Conservation (phyloP, 2,329 filamentous ascomycete genomes). For the Fusarium longipes region DNA sequence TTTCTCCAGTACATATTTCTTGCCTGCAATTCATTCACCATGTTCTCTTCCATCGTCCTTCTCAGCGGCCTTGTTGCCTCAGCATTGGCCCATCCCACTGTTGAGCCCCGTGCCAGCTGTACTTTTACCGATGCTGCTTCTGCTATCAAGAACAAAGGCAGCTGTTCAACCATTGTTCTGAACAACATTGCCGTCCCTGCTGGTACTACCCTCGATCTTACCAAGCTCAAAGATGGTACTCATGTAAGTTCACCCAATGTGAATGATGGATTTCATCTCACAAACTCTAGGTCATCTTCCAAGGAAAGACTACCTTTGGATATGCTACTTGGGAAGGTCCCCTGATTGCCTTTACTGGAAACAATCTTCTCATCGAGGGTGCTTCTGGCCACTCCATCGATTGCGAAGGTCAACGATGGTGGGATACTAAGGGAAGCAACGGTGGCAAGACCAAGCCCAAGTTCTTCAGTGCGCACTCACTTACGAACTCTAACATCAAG, state of each 20-base stretch:
- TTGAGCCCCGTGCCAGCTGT: constrained; percentile 53
- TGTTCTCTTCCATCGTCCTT: constrained; percentile 40
- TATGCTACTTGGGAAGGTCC: constrained; percentile 75
- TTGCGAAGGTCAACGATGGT: constrained; percentile 67
- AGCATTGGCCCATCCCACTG: constrained; percentile 38
- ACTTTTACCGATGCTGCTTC: constrained; percentile 65
- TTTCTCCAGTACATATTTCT: constrained; percentile 3
- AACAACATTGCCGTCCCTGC: constrained; percentile 66
- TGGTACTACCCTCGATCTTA: constrained; percentile 68
- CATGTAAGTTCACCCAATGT: constrained; percentile 28
- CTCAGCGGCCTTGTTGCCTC: constrained; percentile 47
- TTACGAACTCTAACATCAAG: constrained; percentile 53
- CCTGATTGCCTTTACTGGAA: constrained; percentile 70
- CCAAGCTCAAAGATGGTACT: constrained; percentile 62
- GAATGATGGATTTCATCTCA: not conserved
- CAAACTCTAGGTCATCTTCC: constrained; percentile 61
- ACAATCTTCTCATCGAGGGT: constrained; percentile 63
- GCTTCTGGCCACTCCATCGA: constrained; percentile 62
- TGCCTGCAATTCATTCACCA: not conserved
- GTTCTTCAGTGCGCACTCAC: constrained; percentile 62
- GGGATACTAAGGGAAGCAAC: constrained; percentile 70
- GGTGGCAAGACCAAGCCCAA: constrained; percentile 73
- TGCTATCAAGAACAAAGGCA: constrained; percentile 60
- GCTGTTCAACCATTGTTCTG: constrained; percentile 66
- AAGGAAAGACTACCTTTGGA: constrained; percentile 74